A percentile compares a stretch with the other conserved stretches of the same genome.
Evolutionary conservation across 768 basidiomycete species (phyloP).

Genomic region (Boletus eberwhitei): DNA sequence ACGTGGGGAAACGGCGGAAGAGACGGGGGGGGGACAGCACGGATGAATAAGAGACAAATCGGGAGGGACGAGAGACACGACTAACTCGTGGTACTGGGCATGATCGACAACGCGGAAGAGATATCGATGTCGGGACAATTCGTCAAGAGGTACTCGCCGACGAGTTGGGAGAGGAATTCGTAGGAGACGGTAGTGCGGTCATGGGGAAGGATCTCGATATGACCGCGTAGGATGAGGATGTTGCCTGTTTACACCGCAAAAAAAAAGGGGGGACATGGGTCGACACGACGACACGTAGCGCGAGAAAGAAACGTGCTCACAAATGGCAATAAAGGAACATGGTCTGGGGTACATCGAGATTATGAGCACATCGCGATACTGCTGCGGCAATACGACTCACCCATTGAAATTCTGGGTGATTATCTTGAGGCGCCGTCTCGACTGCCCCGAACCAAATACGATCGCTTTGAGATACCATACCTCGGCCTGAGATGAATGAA

Average conservation of each 20-base stretch:
- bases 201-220: slow-evolving; percentile 68
- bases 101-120: slow-evolving; percentile 29
- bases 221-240: slow-evolving; percentile 80
- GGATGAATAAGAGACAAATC: background rate
- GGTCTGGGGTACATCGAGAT: slow-evolving; percentile 41
- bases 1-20: background rate
- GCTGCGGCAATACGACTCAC: slow-evolving; percentile 39
- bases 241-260: slow-evolving; percentile 70
- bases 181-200: slow-evolving; percentile 74
- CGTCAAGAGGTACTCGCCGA: slow-evolving; percentile 77
- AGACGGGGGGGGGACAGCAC: background rate
- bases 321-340: slow-evolving; percentile 89
- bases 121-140: slow-evolving; percentile 42
- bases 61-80: slow-evolving; percentile 6
- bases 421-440: slow-evolving; percentile 46
- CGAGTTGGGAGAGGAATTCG: slow-evolving; percentile 76
- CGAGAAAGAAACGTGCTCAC: slow-evolving; percentile 34
- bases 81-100: slow-evolving; percentile 72
- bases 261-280: too few relatives aligned
- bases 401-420: slow-evolving; percentile 85
- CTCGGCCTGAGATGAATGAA: slow-evolving; percentile 39
- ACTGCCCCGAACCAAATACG: slow-evolving; percentile 39
- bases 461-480: slow-evolving; percentile 80
- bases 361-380: background rate
- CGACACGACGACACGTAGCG: background rate